phyloP scores from a whole-genome alignment of 768 basidiomycete genomes.

The Podaxis sp. region DNA sequence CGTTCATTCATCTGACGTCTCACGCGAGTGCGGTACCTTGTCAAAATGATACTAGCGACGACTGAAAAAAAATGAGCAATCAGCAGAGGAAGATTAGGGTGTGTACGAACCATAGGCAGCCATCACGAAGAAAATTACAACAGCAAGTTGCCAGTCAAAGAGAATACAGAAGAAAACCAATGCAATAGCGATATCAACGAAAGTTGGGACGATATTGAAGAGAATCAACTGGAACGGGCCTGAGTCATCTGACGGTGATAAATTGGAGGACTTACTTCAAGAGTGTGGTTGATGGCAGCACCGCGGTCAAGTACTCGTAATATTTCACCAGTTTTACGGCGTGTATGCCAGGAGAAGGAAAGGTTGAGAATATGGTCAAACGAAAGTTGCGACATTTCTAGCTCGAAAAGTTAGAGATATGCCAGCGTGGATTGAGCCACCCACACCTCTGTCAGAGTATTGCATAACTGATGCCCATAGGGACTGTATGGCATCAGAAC shows the following conservation, averaged over 20 bases:
- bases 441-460: constrained; percentile 68
- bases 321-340: constrained; percentile 81
- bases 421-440: neutral
- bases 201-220: constrained; percentile 81
- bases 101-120: constrained; percentile 57
- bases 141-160: constrained; percentile 64
- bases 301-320: constrained; percentile 80
- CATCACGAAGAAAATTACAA: constrained; percentile 72
- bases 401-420: neutral
- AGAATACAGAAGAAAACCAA: constrained; percentile 57
- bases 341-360: constrained; percentile 79
- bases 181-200: constrained; percentile 75
- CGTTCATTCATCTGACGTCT: constrained; percentile 78
- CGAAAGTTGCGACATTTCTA: constrained; percentile 83
- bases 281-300: constrained; percentile 78
- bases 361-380: constrained; percentile 87
- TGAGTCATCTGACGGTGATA: neutral
- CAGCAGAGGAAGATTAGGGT: constrained; percentile 22
- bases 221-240: constrained; percentile 51
- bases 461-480: constrained; percentile 90
- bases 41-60: constrained; percentile 54
- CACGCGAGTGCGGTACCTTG: constrained; percentile 69
- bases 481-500: constrained; percentile 29
- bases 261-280: constrained; percentile 44
- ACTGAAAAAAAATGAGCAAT: constrained; percentile 43